Conservation (phyloP, 129 eudicot genomes). For the Rutidosis leptorrhynchoides region DNA sequence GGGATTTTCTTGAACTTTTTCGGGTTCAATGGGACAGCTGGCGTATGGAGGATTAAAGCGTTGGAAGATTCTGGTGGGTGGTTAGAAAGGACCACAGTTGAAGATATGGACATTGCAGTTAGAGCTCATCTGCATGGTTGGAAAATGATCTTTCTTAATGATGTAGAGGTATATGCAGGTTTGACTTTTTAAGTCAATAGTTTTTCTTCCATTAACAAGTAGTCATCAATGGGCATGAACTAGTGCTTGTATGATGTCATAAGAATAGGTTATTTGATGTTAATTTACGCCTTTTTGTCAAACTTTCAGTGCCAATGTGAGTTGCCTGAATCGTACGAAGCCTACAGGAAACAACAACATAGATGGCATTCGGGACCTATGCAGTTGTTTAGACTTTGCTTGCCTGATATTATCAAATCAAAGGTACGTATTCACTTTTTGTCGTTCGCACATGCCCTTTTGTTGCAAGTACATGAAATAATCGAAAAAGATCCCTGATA, state of each 20-base stretch:
- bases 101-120: slow-evolving; percentile 56
- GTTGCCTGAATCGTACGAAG: slow-evolving; percentile 87
- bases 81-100: slow-evolving; percentile 57
- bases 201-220: background rate
- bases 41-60: slow-evolving; percentile 62
- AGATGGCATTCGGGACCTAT: slow-evolving; percentile 98
- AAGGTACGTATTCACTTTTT: slow-evolving; percentile 40
- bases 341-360: slow-evolving; percentile 84
- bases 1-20: slow-evolving; percentile 54
- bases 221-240: too few species aligned
- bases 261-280: background rate
- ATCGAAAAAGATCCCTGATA: background rate
- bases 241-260: background rate
- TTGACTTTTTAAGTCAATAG: background rate
- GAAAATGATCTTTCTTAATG: slow-evolving; percentile 59
- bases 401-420: slow-evolving; percentile 59
- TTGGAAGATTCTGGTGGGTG: slow-evolving; percentile 60
- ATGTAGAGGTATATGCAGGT: slow-evolving; percentile 42
- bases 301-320: slow-evolving; percentile 70
- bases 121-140: slow-evolving; percentile 59
- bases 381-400: slow-evolving; percentile 86
- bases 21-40: slow-evolving; percentile 66
- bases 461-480: background rate
- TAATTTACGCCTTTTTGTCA: background rate
- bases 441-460: background rate